These are phyloP conservation scores for Prunus kanzakura DNA, from an alignment of 306 rosid species.

Conservation along the genomic window DNA sequence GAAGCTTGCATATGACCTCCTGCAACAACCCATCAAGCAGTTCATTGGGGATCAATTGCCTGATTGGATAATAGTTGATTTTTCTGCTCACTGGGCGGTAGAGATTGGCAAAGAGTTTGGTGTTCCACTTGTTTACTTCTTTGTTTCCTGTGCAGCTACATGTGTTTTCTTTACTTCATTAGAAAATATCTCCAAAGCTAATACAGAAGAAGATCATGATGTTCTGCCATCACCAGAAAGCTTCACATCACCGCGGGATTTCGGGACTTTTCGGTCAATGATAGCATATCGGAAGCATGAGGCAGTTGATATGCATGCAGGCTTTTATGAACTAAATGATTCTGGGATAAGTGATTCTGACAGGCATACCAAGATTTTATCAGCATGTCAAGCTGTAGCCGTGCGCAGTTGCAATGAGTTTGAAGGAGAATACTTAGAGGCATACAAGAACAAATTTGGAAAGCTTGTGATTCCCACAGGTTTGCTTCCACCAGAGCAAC, in stretches of 20 bases:
- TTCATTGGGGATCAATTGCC: slow-evolving; percentile 11
- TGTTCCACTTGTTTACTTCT: slow-evolving; percentile 4
- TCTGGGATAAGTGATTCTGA: background rate
- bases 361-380: background rate
- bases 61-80: slow-evolving; percentile 17
- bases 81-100: background rate
- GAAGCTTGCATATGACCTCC: slow-evolving; percentile 2
- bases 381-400: background rate
- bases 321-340: background rate
- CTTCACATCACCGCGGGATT: background rate
- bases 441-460: background rate
- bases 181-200: background rate
- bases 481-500: slow-evolving; percentile 30
- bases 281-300: background rate
- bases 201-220: background rate
- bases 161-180: background rate
- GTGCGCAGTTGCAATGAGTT: background rate
- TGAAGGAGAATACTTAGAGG: slow-evolving; percentile 23
- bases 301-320: background rate
- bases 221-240: background rate
- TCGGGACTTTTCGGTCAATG: background rate
- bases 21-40: slow-evolving; percentile 3
- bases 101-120: background rate
- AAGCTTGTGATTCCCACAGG: slow-evolving; percentile 39
- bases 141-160: background rate